These are phyloP conservation scores for Penicillium olsonii DNA, from an alignment of 2,329 filamentous ascomycete genomes.

Conservation along the genomic window DNA sequence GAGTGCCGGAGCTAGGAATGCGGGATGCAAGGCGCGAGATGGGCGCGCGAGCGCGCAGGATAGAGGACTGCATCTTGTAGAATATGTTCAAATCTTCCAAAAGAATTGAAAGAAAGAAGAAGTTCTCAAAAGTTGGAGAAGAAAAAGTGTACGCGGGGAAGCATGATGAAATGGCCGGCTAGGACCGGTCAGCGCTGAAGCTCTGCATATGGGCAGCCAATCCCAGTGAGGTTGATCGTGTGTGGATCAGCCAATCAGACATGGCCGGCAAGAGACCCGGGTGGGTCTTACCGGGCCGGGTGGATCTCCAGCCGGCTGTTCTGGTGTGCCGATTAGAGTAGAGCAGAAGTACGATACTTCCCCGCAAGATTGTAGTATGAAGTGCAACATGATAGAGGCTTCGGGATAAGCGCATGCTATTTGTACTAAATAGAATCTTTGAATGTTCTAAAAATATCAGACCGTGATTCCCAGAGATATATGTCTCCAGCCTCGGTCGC, in stretches of 20 bases:
- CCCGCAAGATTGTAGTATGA: too few species aligned
- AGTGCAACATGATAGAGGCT: too few species aligned
- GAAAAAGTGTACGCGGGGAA: conserved; percentile 29
- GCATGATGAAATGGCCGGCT: conserved; percentile 24
- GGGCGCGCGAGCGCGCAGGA: conserved; percentile 30
- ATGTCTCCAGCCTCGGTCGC: too few species aligned
- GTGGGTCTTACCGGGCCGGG: conserved; percentile 16
- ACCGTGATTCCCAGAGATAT: too few species aligned
- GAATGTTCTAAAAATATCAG: too few species aligned
- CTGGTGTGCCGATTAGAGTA: too few species aligned
- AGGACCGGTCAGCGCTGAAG: conserved; percentile 18
- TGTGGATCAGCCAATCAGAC: conserved; percentile 1
- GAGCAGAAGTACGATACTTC: too few species aligned
- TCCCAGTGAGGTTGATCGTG: neutral
- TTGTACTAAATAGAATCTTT: too few species aligned
- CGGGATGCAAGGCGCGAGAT: conserved; percentile 22
- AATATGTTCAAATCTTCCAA: conserved; percentile 1
- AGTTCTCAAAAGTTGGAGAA: conserved; percentile 6
- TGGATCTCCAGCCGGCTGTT: neutral
- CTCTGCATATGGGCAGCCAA: neutral
- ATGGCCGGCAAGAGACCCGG: conserved; percentile 17
- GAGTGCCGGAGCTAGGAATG: conserved; percentile 23
- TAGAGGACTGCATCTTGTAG: conserved; percentile 31
- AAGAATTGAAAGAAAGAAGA: conserved; percentile 10
- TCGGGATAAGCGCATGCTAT: too few species aligned